Conservation (phyloP, 2,329 filamentous ascomycete genomes). For the Sarocladium strictum region DNA sequence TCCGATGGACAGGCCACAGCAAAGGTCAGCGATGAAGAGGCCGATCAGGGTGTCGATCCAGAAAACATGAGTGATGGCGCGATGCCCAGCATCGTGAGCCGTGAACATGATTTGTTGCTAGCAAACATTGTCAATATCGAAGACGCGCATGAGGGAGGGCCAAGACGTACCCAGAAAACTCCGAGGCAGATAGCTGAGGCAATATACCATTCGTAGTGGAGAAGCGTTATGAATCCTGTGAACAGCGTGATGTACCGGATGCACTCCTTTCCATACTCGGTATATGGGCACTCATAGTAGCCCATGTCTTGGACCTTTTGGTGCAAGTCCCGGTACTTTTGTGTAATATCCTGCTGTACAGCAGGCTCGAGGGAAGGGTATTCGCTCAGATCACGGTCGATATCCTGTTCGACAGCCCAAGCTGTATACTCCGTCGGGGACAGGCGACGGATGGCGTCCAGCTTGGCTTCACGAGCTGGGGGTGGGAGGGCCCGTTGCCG, state of each 20-base stretch:
- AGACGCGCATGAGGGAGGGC: background rate
- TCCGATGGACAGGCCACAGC: slow-evolving; percentile 59
- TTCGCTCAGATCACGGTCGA: slow-evolving; percentile 26
- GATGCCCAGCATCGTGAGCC: slow-evolving; percentile 60
- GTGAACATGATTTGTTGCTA: slow-evolving; percentile 65
- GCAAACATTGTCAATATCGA: background rate
- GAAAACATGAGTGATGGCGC: slow-evolving; percentile 56
- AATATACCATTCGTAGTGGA: slow-evolving; percentile 48
- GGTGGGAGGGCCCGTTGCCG: background rate
- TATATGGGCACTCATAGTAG: slow-evolving; percentile 52
- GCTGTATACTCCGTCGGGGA: slow-evolving; percentile 25
- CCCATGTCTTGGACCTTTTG: slow-evolving; percentile 47
- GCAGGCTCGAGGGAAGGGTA: slow-evolving; percentile 49
- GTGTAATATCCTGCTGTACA: slow-evolving; percentile 46
- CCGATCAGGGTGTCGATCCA: slow-evolving; percentile 52
- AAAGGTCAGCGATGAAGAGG: slow-evolving; percentile 58
- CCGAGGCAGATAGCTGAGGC: slow-evolving; percentile 54
- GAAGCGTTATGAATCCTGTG: slow-evolving; percentile 34
- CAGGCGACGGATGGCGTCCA: slow-evolving; percentile 5
- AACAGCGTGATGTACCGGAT: slow-evolving; percentile 50
- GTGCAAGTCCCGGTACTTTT: slow-evolving; percentile 51
- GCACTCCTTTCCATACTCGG: slow-evolving; percentile 52
- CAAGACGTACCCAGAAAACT: slow-evolving; percentile 48
- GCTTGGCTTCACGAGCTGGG: background rate
- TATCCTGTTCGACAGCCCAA: slow-evolving; percentile 28